Evolutionary conservation across 768 basidiomycete species (phyloP).

Genomic region (Suillus bovinus): DNA sequence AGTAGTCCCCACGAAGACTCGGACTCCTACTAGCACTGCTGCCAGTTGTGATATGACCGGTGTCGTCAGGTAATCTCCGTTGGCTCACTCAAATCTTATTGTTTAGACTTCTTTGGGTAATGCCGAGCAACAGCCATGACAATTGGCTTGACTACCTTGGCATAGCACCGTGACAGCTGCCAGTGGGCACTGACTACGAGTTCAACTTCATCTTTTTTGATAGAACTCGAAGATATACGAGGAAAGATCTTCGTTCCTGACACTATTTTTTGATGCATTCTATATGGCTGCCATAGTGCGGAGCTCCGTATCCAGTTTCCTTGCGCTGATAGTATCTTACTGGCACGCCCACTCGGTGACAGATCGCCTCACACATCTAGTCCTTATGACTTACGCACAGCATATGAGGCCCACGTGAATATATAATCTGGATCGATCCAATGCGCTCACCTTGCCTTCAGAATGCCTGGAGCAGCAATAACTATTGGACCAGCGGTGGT

Average conservation of each 20-base stretch:
- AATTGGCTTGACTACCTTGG: neutral
- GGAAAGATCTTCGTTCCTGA: neutral
- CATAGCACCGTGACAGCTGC: neutral
- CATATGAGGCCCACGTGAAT: neutral
- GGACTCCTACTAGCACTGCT: too few species aligned
- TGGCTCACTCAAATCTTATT: neutral
- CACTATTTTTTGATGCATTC: neutral
- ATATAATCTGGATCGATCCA: neutral
- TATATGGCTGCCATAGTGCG: neutral
- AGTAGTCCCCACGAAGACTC: too few species aligned
- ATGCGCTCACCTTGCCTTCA: neutral
- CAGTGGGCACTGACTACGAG: neutral
- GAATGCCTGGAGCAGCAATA: slow-evolving; percentile 2
- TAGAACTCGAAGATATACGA: neutral
- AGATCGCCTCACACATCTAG: neutral
- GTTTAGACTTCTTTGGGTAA: neutral
- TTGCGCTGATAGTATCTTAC: neutral
- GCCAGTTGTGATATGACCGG: too few species aligned
- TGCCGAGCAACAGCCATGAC: neutral
- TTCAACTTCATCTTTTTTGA: neutral
- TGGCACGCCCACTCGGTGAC: neutral
- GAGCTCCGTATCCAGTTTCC: neutral
- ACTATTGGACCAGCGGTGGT: slow-evolving; percentile 13
- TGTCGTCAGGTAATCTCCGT: neutral
- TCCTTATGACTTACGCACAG: neutral